Evolutionary conservation across 1,284 basidiomycete species (phyloP).

Genomic region (Cutaneotrichosporon arboriforme): DNA sequence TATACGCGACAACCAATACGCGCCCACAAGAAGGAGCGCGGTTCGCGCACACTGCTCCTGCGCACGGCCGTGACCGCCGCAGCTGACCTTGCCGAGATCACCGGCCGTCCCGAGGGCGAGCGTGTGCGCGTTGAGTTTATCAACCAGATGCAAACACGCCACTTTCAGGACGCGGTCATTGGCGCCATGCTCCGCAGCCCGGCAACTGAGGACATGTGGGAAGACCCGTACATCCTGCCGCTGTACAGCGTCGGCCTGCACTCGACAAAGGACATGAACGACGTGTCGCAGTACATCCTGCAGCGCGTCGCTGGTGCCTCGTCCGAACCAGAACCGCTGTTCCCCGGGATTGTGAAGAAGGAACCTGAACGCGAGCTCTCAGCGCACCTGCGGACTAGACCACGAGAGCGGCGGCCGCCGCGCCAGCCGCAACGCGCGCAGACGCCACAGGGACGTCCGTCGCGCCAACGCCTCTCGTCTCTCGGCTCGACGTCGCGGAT

Average conservation of each 20-base stretch:
- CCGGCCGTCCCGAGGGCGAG: too few species aligned
- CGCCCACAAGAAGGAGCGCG: too few species aligned
- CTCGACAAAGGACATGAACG: neutral
- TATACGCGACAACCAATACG: too few species aligned
- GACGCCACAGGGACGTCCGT: neutral
- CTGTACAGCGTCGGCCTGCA: too few species aligned
- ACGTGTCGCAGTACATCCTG: neutral
- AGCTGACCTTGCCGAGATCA: too few species aligned
- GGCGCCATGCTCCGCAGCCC: constrained; percentile 17
- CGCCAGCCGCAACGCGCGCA: neutral
- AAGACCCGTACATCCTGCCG: constrained; percentile 16
- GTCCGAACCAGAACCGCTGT: neutral
- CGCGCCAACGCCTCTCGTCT: neutral
- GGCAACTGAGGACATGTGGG: constrained; percentile 14
- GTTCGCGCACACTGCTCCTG: too few species aligned
- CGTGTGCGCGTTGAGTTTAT: too few species aligned
- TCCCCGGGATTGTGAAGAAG: neutral
- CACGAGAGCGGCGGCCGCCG: too few species aligned
- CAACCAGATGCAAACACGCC: neutral
- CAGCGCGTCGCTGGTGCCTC: neutral
- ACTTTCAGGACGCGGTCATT: constrained; percentile 9
- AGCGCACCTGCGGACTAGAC: neutral
- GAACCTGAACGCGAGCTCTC: neutral
- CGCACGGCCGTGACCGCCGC: too few species aligned
- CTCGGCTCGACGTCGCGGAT: too few species aligned